A percentile compares a stretch with the other conserved stretches of the same genome.
Conservation (phyloP, 768 basidiomycete species). For the Jaapia argillacea region DNA sequence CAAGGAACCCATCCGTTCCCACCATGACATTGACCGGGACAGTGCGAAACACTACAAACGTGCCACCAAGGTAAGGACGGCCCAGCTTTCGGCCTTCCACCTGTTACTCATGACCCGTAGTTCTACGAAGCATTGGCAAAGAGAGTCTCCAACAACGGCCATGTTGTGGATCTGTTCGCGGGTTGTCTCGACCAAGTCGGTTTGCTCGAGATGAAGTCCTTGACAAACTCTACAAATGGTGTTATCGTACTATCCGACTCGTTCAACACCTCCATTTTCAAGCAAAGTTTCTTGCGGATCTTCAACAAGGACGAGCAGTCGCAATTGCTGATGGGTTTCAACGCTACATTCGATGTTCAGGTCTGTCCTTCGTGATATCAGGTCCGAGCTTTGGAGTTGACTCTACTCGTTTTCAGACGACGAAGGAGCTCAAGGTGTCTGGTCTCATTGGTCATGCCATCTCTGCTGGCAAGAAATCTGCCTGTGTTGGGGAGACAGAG, state of each 20-base stretch:
- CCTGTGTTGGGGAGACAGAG: constrained; percentile 96
- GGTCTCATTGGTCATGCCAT: constrained; percentile 97
- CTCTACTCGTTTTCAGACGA: constrained; percentile 48
- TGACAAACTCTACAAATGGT: constrained; percentile 94
- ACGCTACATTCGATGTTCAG: constrained; percentile 97
- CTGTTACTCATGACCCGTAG: constrained; percentile 28
- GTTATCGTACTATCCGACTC: constrained; percentile 94
- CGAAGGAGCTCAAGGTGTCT: constrained; percentile 97
- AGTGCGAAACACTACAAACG: constrained; percentile 96
- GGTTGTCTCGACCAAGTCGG: constrained; percentile 98
- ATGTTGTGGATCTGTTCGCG: constrained; percentile 90
- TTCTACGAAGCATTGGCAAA: constrained; percentile 94
- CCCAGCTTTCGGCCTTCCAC: background rate
- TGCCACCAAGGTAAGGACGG: constrained; percentile 72
- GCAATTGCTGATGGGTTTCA: constrained; percentile 94
- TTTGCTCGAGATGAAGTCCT: constrained; percentile 91
- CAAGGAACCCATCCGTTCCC: constrained; percentile 94
- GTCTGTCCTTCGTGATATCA: constrained; percentile 33
- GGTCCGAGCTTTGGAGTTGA: background rate
- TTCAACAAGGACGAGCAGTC: constrained; percentile 93
- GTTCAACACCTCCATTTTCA: constrained; percentile 97
- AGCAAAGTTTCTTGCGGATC: constrained; percentile 90
- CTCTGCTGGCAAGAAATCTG: constrained; percentile 93
- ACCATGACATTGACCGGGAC: constrained; percentile 97
- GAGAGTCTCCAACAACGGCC: constrained; percentile 89